Evolutionary conservation across 257 asterid genomes (phyloP).

Genomic region (Nyctanthes arbortristis): DNA sequence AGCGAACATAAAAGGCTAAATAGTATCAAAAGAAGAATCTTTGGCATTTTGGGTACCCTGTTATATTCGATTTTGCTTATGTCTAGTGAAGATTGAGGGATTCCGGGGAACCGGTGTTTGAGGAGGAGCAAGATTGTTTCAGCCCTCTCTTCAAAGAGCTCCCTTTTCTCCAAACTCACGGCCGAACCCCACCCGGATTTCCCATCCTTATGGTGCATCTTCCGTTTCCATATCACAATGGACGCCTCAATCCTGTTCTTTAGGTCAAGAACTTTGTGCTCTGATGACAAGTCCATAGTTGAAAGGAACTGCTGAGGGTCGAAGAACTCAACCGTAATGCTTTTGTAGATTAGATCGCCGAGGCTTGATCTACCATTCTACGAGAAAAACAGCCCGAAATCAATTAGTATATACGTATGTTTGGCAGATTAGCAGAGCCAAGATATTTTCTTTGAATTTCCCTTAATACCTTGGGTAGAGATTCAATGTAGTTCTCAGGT

Average conservation of each 20-base stretch:
- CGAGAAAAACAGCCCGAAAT: background rate
- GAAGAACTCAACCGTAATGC: constrained; percentile 68
- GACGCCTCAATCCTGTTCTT: constrained; percentile 93
- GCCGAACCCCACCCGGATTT: constrained; percentile 77
- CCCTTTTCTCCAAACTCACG: constrained; percentile 78
- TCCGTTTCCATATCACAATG: constrained; percentile 82
- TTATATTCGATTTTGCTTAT: constrained; percentile 81
- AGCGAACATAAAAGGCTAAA: too few relatives aligned
- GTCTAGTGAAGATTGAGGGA: constrained; percentile 85
- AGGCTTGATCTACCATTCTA: constrained; percentile 86
- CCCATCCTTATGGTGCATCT: constrained; percentile 63
- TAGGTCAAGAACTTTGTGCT: constrained; percentile 80
- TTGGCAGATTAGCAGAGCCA: background rate
- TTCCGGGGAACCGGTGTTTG: constrained; percentile 75
- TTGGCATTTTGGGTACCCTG: constrained; percentile 37
- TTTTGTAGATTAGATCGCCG: constrained; percentile 70
- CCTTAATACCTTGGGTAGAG: constrained; percentile 71
- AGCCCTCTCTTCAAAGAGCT: constrained; percentile 84
- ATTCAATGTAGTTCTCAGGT: constrained; percentile 83
- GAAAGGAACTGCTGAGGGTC: constrained; percentile 73
- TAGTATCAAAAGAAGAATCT: background rate
- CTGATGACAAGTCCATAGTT: constrained; percentile 69
- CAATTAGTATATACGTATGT: background rate
- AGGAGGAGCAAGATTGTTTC: constrained; percentile 67
- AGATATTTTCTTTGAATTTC: background rate